These are phyloP conservation scores for Irineochytrium annulatum DNA, from an alignment of 192 early-diverging fungal species.

Conservation along the genomic window DNA sequence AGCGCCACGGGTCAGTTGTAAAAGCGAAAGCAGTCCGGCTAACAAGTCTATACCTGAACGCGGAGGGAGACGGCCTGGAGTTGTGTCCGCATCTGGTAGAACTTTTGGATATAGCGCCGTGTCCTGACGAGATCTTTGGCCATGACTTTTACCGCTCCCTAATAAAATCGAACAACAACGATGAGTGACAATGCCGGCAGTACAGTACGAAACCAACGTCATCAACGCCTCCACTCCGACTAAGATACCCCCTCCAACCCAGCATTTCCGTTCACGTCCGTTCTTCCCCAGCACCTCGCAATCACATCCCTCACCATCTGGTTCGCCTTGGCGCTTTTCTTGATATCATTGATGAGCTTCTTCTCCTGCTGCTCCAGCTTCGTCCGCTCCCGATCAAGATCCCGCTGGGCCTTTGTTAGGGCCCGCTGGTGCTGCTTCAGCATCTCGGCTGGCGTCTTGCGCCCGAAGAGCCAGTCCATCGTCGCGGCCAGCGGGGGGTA, in stretches of 20 bases:
- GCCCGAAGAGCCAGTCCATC: conserved; percentile 48
- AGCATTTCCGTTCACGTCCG: too few relatives aligned
- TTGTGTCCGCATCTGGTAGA: conserved; percentile 92
- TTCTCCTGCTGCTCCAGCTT: conserved; percentile 95
- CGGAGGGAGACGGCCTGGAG: conserved; percentile 84
- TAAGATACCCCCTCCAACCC: too few relatives aligned
- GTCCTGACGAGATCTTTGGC: conserved; percentile 97
- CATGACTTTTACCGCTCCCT: conserved; percentile 97
- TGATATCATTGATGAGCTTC: conserved; percentile 90
- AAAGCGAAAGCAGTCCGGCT: neutral
- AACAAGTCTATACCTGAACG: conserved; percentile 67
- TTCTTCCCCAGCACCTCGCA: too few relatives aligned
- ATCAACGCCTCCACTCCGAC: too few relatives aligned
- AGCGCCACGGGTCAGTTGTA: too few relatives aligned
- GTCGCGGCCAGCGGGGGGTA: too few relatives aligned
- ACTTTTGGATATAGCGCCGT: conserved; percentile 89
- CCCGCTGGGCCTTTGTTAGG: conserved; percentile 81
- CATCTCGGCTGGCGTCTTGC: conserved; percentile 84
- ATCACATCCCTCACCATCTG: conserved; percentile 79
- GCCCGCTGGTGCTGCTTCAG: conserved; percentile 88
- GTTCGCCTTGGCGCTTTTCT: conserved; percentile 82
- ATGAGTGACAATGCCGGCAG: too few relatives aligned
- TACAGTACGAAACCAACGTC: too few relatives aligned
- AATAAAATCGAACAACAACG: conserved; percentile 49
- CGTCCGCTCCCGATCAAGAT: conserved; percentile 82